Conservation (phyloP, 2,329 filamentous ascomycete genomes). For the Zymoseptoria pseudotritici region DNA sequence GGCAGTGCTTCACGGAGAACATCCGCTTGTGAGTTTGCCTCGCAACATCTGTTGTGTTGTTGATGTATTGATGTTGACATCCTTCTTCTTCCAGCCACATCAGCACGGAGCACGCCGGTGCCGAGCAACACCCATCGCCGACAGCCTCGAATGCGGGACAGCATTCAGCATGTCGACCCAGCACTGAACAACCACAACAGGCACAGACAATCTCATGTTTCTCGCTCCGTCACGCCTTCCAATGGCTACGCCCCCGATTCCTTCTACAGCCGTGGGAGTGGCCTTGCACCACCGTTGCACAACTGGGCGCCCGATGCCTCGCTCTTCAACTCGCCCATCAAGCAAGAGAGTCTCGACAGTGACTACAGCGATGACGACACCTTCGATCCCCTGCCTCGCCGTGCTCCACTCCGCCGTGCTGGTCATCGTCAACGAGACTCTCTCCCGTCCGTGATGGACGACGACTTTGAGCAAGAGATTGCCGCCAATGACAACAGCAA, state of each 20-base stretch:
- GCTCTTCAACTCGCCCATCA: conserved; percentile 17
- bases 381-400: conserved; percentile 15
- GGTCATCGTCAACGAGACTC: conserved; percentile 10
- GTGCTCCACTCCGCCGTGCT: conserved; percentile 2
- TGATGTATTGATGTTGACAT: not conserved
- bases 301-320: conserved; percentile 26
- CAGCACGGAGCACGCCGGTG: conserved; percentile 20
- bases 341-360: conserved; percentile 22
- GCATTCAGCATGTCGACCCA: conserved; percentile 24
- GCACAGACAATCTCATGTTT: conserved; percentile 20
- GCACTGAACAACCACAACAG: conserved; percentile 18
- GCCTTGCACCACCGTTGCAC: conserved; percentile 32
- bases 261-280: not conserved
- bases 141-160: conserved; percentile 18
- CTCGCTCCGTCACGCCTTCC: conserved; percentile 23
- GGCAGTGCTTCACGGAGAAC: conserved; percentile 5
- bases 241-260: conserved; percentile 12
- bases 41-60: not conserved
- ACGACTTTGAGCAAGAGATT: conserved; percentile 29
- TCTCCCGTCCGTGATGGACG: conserved; percentile 10
- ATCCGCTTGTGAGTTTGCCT: conserved; percentile 10
- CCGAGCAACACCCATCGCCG: conserved; percentile 5
- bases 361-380: conserved; percentile 16
- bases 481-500: conserved; percentile 33
- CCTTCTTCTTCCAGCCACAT: conserved; percentile 5